These are phyloP conservation scores for Arachnopeziza araneosa DNA, from an alignment of 2,329 filamentous ascomycete species.

Conservation along the genomic window DNA sequence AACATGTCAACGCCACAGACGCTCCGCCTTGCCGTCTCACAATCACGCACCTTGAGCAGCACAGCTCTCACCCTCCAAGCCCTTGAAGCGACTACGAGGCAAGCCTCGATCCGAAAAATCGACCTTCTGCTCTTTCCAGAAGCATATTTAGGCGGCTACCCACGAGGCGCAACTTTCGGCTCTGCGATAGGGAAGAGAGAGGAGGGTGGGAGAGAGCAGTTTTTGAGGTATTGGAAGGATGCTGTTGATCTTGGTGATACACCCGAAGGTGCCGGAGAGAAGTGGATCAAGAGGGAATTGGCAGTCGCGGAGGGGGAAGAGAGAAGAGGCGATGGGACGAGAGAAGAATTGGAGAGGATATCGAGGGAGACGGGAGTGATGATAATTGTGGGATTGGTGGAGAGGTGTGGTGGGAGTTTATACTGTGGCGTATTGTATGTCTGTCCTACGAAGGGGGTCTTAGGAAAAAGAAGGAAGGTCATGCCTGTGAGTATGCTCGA, in stretches of 20 bases:
- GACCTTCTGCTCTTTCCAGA: constrained; percentile 85
- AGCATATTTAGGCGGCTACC: constrained; percentile 88
- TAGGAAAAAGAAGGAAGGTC: constrained; percentile 87
- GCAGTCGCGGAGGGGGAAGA: constrained; percentile 22
- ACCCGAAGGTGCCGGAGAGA: constrained; percentile 60
- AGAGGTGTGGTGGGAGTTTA: constrained; percentile 72
- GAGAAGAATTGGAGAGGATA: constrained; percentile 73
- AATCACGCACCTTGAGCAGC: constrained; percentile 42
- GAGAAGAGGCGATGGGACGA: constrained; percentile 64
- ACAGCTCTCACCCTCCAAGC: constrained; percentile 54
- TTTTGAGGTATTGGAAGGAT: constrained; percentile 68
- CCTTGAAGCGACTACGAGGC: constrained; percentile 55
- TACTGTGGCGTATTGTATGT: constrained; percentile 84
- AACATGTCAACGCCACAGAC: constrained; percentile 8
- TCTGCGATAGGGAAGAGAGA: constrained; percentile 65
- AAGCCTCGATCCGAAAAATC: constrained; percentile 50
- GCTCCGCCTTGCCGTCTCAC: constrained; percentile 41
- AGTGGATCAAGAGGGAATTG: constrained; percentile 58
- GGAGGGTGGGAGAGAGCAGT: constrained; percentile 71
- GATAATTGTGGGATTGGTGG: constrained; percentile 72
- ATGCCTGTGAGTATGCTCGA: constrained; percentile 58
- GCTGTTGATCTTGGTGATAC: constrained; percentile 84
- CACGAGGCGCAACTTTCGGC: constrained; percentile 74
- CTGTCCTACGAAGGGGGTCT: constrained; percentile 62
- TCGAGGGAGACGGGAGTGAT: constrained; percentile 76